These are phyloP conservation scores for Mycena rebaudengoi DNA, from an alignment of 768 basidiomycete species.

Conservation along the genomic window DNA sequence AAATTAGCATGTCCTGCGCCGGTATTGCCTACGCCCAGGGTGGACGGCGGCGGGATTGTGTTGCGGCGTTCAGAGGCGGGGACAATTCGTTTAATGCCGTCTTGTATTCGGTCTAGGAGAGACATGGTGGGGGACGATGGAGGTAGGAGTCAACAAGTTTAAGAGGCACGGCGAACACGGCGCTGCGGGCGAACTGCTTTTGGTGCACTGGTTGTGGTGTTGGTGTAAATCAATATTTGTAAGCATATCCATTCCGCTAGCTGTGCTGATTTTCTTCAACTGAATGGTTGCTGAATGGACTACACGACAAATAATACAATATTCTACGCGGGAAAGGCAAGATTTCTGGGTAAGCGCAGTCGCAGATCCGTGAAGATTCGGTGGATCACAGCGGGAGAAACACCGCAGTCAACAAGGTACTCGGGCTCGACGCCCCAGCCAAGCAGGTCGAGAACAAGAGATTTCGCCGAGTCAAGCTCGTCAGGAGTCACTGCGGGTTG, in stretches of 20 bases:
- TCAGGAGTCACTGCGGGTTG: slow-evolving; percentile 54
- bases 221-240: too few species aligned
- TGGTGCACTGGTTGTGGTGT: not conserved
- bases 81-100: slow-evolving; percentile 53
- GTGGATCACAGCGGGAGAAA: slow-evolving; percentile 48
- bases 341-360: slow-evolving; percentile 21
- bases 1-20: slow-evolving; percentile 67
- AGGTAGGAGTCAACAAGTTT: slow-evolving; percentile 2
- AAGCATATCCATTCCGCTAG: too few species aligned
- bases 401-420: slow-evolving; percentile 54
- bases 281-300: not conserved
- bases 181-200: slow-evolving; percentile 1
- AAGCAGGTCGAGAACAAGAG: slow-evolving; percentile 61
- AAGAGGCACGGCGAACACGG: too few species aligned
- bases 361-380: slow-evolving; percentile 53
- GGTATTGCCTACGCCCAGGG: slow-evolving; percentile 61
- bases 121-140: slow-evolving; percentile 48
- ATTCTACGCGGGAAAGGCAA: not conserved
- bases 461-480: slow-evolving; percentile 53
- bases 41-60: slow-evolving; percentile 44
- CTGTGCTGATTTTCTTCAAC: too few species aligned
- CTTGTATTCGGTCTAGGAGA: slow-evolving; percentile 64
- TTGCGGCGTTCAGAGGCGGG: slow-evolving; percentile 45
- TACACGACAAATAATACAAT: not conserved
- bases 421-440: slow-evolving; percentile 63